Conservation (phyloP, 192 early-diverging fungal genomes). For the Kickxella alabastrina region DNA sequence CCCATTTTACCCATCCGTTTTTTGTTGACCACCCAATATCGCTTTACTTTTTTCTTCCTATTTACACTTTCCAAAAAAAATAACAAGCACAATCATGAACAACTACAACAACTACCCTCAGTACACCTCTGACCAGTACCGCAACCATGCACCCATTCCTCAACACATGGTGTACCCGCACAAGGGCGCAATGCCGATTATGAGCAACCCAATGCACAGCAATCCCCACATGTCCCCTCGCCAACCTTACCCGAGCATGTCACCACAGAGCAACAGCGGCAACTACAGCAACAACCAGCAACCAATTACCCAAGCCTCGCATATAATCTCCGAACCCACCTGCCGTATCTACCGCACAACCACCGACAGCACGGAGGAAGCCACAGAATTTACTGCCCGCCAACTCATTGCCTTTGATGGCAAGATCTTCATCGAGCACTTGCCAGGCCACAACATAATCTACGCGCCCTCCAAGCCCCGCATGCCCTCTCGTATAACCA, state of each 20-base stretch:
- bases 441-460: constrained; percentile 41
- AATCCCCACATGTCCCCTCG: background rate
- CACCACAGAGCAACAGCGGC: too few relatives aligned
- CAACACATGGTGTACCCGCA: constrained; percentile 6
- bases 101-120: constrained; percentile 6
- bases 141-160: background rate
- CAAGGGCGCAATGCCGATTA: background rate
- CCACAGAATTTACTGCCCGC: constrained; percentile 20
- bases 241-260: constrained; percentile 1
- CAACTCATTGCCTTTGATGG: constrained; percentile 37
- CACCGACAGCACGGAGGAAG: constrained; percentile 15
- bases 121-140: constrained; percentile 3
- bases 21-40: too few relatives aligned
- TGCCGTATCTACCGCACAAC: constrained; percentile 30
- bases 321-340: constrained; percentile 30
- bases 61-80: too few relatives aligned
- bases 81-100: background rate
- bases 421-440: constrained; percentile 36
- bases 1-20: too few relatives aligned
- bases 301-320: constrained; percentile 21
- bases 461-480: constrained; percentile 21
- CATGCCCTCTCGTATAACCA: constrained; percentile 12
- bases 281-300: constrained; percentile 8
- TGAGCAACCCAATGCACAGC: constrained; percentile 1
- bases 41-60: too few relatives aligned